Conservation (phyloP, 768 basidiomycete species). For the Agaricus subrufescens region DNA sequence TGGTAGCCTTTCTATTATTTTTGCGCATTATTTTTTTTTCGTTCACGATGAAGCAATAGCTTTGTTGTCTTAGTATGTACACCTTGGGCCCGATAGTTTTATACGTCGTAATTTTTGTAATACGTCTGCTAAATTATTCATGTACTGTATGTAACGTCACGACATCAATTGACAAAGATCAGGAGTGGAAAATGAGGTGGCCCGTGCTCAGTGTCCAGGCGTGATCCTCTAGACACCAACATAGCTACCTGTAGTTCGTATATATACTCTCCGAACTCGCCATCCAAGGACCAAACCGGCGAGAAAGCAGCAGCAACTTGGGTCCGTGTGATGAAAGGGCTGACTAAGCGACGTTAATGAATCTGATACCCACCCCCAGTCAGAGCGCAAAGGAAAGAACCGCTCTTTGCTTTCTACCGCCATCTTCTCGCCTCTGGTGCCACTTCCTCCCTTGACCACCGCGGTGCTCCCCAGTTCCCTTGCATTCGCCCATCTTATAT, state of each 20-base stretch:
- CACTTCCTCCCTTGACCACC: neutral
- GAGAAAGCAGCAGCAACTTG: neutral
- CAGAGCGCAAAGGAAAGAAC: slow-evolving; percentile 2
- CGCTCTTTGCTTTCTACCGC: slow-evolving; percentile 1
- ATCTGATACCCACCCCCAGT: slow-evolving; percentile 7
- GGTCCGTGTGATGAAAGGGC: neutral
- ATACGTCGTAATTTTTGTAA: neutral
- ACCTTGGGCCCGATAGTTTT: neutral
- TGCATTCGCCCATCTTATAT: neutral
- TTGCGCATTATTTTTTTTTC: neutral
- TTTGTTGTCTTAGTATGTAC: neutral
- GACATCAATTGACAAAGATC: too few species aligned
- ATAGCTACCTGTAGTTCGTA: neutral
- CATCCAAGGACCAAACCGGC: neutral
- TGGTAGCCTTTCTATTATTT: neutral
- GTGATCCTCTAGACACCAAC: too few species aligned
- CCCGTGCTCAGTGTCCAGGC: too few species aligned
- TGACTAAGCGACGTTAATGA: slow-evolving; percentile 11
- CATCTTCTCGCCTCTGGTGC: neutral
- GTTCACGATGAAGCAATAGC: neutral
- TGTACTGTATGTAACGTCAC: neutral
- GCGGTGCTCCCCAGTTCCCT: neutral
- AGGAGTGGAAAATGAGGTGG: too few species aligned
- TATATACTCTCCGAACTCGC: neutral
- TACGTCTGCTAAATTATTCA: neutral